Base-by-base conservation (phyloP, 768 basidiomycete species). In the Suillus subalutaceus region DNA sequence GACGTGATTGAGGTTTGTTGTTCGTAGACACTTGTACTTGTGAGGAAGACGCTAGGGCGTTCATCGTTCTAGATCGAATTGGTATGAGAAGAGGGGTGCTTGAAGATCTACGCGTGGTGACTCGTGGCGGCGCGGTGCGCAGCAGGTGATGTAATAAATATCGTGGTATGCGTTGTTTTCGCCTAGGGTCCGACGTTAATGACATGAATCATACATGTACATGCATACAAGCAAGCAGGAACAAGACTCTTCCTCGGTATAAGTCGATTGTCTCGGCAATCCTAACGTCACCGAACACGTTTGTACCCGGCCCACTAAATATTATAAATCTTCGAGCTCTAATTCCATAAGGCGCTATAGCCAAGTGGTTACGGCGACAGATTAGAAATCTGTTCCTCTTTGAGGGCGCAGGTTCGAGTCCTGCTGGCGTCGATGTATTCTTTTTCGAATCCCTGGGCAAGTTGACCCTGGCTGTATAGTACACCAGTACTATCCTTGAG, bases 341-440 rank as follows among this genome's bases (percentile, higher is more conserved):
- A 3, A 8, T 4, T 7, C 15, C 13, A 77, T 70, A 52, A 30
- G 85, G 84, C 85, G 83, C 85, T 84, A 86, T 86, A 85, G 84
- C 85, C 83, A 86, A 86, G 85, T 85, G 84, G 85, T 86, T 86
- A 86, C 82, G 81, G 85, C 85, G 84, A 84, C 83, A 84, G 83
- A 82, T 65, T 64, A 71, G 67, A 66, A 72, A 73, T 73, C 72
- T 73, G 72, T 73, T 74, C 73, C 73, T 74, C 72, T 73, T 65
- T 73, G 73, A 74, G 73, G 72, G 79, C 80, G 80, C 75, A 81
- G 79, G 80, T 81, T 81, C 80, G 74, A 80, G 72, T 80, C 80
- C 79, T 81, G 79, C 80, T 78, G 77, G 79, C 74, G 79, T 81
- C 80, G 79, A 23, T 1, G 32, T 12, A 4, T 62, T 67, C 66